Evolutionary conservation across 441 rosid species (phyloP), one percentile per base, ranked within the genome.

Genomic region (Mallotus japonicus): DNA sequence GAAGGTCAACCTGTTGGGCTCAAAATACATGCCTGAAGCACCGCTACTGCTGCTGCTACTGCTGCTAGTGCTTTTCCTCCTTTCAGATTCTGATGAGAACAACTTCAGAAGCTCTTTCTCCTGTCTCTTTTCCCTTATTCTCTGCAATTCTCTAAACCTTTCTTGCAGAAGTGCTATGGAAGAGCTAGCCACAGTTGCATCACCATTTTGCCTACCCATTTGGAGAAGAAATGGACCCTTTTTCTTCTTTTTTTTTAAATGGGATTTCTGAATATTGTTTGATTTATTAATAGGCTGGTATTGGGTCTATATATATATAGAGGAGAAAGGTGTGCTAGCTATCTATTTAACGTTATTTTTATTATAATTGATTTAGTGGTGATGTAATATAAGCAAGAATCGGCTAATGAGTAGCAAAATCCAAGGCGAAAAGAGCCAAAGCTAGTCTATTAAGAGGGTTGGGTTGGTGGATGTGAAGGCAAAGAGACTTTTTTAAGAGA

Each of bases 121-220:
- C 67, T 82, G 85, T 71, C 91, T 84, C 75, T 81, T 85, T 79
- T 88, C 91, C 77, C 82, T 86, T 66, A 67, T 84, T 78, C 81
- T 87, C 78, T 90, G 86, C 20, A 90, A 81, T 74, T 87, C 80
- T 19, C 82, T 83, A 66, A 90, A 90, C 73, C 95, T 84, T 73
- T 88, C 88, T 77, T 85, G 95, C 50, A 88, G 79, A 47, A 90
- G 87, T 49, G 92, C 95, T 32, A 90, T 87, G 46, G 95, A 90
- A 71, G 95, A 87, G 70, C 46, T 81, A 61, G 74, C 85, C 78
- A 77, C 19, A 14, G 81, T 74, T 22, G 83, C 74, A 65, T 87
- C 87, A 42, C 80, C 70, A 66, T 75, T 77, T 73, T 83, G 80
- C 80, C 86, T 85, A 19, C 87, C 85, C 92, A 86, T 87, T 34